Evolutionary conservation across 139 green algal genomes (phyloP), one percentile per base, ranked within the genome.

Genomic region (Picochlorum sp.): DNA sequence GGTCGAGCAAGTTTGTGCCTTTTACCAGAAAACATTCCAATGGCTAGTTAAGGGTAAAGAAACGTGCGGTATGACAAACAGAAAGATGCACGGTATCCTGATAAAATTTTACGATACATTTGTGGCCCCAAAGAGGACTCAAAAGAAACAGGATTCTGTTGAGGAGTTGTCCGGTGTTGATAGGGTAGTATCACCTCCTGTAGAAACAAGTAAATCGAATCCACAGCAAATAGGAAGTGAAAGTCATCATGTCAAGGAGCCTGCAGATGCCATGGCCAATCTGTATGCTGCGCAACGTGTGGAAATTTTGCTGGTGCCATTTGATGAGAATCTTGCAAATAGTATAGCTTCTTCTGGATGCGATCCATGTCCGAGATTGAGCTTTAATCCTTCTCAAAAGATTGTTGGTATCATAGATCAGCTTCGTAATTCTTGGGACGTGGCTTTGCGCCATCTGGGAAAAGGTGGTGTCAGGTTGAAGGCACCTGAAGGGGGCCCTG

Each of bases 91-190:
- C 7, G 6, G n/a, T 13, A 8, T 54, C n/a, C 15, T 54, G 47
- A 21, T 54, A 26, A 20, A 54, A 21, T 54, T 54, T 54, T 54
- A 54, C n/a, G 47, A 54, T 26, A 54, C 16, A 9, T 54, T 54
- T 54, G 47, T 54, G 15, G 47, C n/a, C 8, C 34, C 34, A 41
- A 41, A 41, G 34, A 41, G 34, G 34, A 41, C 34, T 41, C 34
- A 41, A 11, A 41, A 41, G 34, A 41, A 41, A 41, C 34, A 41
- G 34, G 34, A 41, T 13, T 41, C 34, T 41, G 8, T 41, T 41
- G 34, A 41, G 34, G 34, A 41, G 34, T 41, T 41, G 34, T 41
- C 34, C 9, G 34, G 34, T 41, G 34, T 41, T 41, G 34, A 41
- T 14, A 41, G 34, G 8, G 8, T 41, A 13, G 34, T 41, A 13